A percentile compares a stretch with the other conserved stretches of the same genome.
Conservation (phyloP, 2,329 filamentous ascomycete species). For the Pezicula radicicola region DNA sequence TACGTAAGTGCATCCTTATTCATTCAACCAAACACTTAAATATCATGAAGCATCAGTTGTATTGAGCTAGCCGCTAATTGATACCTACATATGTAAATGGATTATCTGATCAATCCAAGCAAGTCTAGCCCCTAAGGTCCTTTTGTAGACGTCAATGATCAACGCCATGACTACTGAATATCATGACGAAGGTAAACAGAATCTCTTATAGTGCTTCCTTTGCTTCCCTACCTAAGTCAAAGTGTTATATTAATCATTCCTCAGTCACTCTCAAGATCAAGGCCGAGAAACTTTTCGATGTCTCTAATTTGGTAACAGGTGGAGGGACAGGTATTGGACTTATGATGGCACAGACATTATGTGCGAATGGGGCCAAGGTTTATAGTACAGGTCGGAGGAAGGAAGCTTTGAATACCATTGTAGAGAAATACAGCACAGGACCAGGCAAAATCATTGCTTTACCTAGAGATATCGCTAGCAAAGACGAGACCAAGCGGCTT, state of each 20-base stretch:
- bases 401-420: slow-evolving; percentile 23
- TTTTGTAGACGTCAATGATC: too few species aligned
- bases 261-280: slow-evolving; percentile 5
- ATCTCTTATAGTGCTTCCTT: too few species aligned
- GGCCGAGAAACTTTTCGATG: slow-evolving; percentile 20
- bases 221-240: too few species aligned
- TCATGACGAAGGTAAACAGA: too few species aligned
- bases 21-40: too few species aligned
- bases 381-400: slow-evolving; percentile 24
- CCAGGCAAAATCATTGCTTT: slow-evolving; percentile 28
- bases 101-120: too few species aligned
- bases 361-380: slow-evolving; percentile 25
- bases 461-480: slow-evolving; percentile 55
- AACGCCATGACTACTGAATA: too few species aligned
- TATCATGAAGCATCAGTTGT: too few species aligned
- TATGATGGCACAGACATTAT: slow-evolving; percentile 26
- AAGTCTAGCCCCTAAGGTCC: too few species aligned
- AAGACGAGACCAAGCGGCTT: slow-evolving; percentile 51
- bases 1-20: too few species aligned
- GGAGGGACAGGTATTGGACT: slow-evolving; percentile 23
- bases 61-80: too few species aligned
- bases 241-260: slow-evolving; percentile 1
- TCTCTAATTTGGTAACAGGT: slow-evolving; percentile 18
- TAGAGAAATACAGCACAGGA: slow-evolving; percentile 50
- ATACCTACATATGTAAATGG: too few species aligned